phyloP scores from a whole-genome alignment of 2,329 filamentous ascomycete species.

The Calonectria ilicicola region DNA sequence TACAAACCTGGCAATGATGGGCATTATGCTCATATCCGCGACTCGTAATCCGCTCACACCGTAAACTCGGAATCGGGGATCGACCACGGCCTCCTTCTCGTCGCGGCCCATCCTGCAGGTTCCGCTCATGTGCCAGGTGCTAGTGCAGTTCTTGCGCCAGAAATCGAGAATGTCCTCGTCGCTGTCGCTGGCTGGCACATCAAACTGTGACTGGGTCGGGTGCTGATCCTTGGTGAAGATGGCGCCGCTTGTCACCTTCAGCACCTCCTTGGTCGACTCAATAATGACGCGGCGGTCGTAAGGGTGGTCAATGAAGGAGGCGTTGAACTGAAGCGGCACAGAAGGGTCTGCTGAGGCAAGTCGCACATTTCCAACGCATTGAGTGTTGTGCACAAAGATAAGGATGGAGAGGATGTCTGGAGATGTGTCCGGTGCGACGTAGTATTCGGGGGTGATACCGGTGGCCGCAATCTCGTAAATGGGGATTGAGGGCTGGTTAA shows the following conservation, averaged over 20 bases:
- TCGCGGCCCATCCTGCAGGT: slow-evolving; percentile 26
- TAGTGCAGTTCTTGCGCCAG: slow-evolving; percentile 27
- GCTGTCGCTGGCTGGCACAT: slow-evolving; percentile 22
- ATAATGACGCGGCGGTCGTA: slow-evolving; percentile 30
- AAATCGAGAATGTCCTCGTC: slow-evolving; percentile 32
- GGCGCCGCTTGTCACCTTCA: slow-evolving; percentile 20
- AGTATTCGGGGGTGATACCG: slow-evolving; percentile 29
- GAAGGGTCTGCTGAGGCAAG: slow-evolving; percentile 23
- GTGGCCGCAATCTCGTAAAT: slow-evolving; percentile 25
- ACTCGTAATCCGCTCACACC: slow-evolving; percentile 62
- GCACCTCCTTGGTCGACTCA: slow-evolving; percentile 27
- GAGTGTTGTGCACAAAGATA: slow-evolving; percentile 29
- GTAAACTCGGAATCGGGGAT: slow-evolving; percentile 57
- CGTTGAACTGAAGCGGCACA: slow-evolving; percentile 24
- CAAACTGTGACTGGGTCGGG: slow-evolving; percentile 19
- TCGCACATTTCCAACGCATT: slow-evolving; percentile 21
- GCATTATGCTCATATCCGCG: slow-evolving; percentile 64
- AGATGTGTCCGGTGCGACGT: slow-evolving; percentile 19
- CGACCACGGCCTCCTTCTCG: slow-evolving; percentile 23
- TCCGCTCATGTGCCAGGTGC: slow-evolving; percentile 35
- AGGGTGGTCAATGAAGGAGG: slow-evolving; percentile 23
- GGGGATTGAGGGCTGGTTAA: slow-evolving; percentile 24
- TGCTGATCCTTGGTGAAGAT: slow-evolving; percentile 25
- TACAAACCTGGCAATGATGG: slow-evolving; percentile 47
- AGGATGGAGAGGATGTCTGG: slow-evolving; percentile 26